Base-by-base conservation (phyloP, 2,329 filamentous ascomycete species). In the Corinectria fuckeliana region DNA sequence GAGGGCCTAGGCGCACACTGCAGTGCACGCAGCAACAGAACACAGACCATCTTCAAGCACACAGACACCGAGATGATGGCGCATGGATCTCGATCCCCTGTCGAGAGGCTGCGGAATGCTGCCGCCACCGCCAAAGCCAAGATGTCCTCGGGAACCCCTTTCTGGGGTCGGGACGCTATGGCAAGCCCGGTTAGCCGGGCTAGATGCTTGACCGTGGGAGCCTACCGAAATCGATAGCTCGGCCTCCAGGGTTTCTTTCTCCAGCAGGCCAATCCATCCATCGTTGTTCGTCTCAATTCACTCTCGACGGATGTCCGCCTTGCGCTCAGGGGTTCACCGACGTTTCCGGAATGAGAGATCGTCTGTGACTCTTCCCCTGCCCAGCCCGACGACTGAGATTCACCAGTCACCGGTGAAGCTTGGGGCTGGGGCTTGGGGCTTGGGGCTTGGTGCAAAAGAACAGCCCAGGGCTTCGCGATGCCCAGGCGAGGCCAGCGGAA, bases 91-190 rank as follows among this genome's bases (percentile, higher is more conserved):
- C 51, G 25, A 42, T 41, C 57, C 66, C 66, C 60, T 69, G 63
- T 64, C 51, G 49, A 63, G 57, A 66, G 63, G 68, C 66, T 69
- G 68, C 68, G 68, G 68, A 70, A 70, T 64, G 62, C 65, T 70
- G 56, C 68, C 68, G 63, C 66, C 68, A 69, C 68, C 60, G 45
- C 50, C 39, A 47, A 61, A 64, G 63, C 66, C 58, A 69, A 68
- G 58, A 60, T 23, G 47, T 47, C 44, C 50, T 67, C 57, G 36
- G 58, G 66, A 65, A 58, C 68, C 61, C 68, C 66, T 70, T 69
- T 70, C 65, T 62, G 68, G 65, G 66, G 61, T 59, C 47, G 51
- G 50, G 58, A 47, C 64, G 58, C 64, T 56, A 60, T 64, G 49
- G 56, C 67, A 61, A 56, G 59, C 28, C 50, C 50, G 62, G 58